Evolutionary conservation across 306 rosid genomes (phyloP), one percentile per base, ranked within the genome.

Genomic region (Lathyrus aphaca): DNA sequence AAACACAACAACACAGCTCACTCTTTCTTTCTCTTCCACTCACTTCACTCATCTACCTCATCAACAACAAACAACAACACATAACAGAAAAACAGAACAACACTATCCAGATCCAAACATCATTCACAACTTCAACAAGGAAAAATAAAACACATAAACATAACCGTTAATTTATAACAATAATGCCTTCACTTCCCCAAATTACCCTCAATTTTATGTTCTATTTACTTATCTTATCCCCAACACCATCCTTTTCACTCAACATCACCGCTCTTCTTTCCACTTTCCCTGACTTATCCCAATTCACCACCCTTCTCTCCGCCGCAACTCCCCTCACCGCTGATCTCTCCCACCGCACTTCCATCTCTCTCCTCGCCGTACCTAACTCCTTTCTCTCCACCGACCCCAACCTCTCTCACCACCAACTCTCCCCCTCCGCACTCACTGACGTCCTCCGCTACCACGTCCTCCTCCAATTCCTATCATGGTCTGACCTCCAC

Each of bases 341-440:
- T 60, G 99, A 95, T 49, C 87, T 95, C 80, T 25, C 77, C 76
- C 83, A 55, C 69, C 95, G 91, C 18, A 43, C 90, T 69, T 86
- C 96, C 65, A 78, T 95, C 62, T 89, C 99, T 7, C 82, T 95
- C 84, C 95, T 95, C 53, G 99, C 85, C 80, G 95, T 95, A 76
- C 97, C 99, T 0, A 95, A 95, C 63, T 5, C 85, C 6, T 77
- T 58, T 74, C 84, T 95, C 58, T 73, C 88, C 25, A 1, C 74
- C 42, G 74, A 66, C 53, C 73, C 69, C 39, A 63, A 17, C 83
- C 71, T 53, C 86, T 42, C 66, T 77, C 57, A 84, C 79, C 83
- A 62, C 81, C 91, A 72, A 48, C 82, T 88, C 75, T 62, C 96
- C 6, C 68, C 86, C 1, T 65, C 88, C 49, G 77, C 89, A 51